Percentiles rank a stretch among this genome's conserved stretches.
Conservation (phyloP, 2,329 filamentous ascomycete species). For the Monosporascus sp. region DNA sequence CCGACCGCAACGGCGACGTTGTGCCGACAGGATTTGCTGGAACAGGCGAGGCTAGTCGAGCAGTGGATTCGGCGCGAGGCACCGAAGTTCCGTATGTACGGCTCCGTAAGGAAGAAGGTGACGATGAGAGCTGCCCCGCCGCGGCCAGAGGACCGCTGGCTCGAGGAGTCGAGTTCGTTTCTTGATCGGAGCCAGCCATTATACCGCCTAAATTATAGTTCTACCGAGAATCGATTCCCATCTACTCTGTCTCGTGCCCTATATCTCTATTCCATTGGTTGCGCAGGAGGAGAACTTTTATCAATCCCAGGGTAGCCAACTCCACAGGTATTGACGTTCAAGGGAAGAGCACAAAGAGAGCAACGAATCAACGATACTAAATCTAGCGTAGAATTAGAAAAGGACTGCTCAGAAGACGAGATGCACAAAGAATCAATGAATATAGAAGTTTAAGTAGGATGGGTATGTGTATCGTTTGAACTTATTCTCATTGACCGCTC, state of each 20-base stretch:
- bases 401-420: no score
- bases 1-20: conserved; percentile 40
- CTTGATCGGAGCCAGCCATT: conserved; percentile 32
- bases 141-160: conserved; percentile 30
- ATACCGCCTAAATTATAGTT: conserved; percentile 6
- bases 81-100: conserved; percentile 47
- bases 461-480: no score
- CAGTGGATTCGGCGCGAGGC: conserved; percentile 55
- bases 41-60: conserved; percentile 55
- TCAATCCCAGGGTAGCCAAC: not conserved
- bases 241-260: not conserved
- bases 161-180: conserved; percentile 31
- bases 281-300: not conserved
- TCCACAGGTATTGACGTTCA: not conserved
- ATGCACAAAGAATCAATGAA: no score
- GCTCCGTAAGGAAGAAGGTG: conserved; percentile 40
- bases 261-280: not conserved
- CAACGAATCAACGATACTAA: not conserved
- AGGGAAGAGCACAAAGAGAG: not conserved
- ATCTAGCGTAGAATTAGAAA: not conserved
- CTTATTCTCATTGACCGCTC: no score
- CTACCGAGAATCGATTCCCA: conserved; percentile 1
- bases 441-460: no score
- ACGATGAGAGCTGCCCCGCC: conserved; percentile 39
- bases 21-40: conserved; percentile 42